Conservation (phyloP, 805 yeast genomes). For the Diddensiella santjacobensis region DNA sequence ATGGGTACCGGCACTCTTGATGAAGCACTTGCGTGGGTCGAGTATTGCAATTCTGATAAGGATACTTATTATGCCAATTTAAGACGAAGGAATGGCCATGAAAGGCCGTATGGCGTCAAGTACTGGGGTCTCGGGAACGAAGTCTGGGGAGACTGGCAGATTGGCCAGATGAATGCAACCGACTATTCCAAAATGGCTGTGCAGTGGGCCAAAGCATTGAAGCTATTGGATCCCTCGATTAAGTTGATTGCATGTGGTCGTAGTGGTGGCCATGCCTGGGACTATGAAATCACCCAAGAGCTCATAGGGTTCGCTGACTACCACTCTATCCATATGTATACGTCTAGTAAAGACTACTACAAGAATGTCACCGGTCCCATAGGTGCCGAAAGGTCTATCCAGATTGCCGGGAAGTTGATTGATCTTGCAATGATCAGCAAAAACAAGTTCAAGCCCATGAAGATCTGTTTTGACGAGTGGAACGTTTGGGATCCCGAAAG, state of each 20-base stretch:
- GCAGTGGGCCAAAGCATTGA: slow-evolving; percentile 38
- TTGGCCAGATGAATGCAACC: slow-evolving; percentile 31
- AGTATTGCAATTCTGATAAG: slow-evolving; percentile 34
- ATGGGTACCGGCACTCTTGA: slow-evolving; percentile 39
- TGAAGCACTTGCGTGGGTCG: slow-evolving; percentile 37
- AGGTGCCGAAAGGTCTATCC: slow-evolving; percentile 36
- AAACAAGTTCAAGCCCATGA: slow-evolving; percentile 17
- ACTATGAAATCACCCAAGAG: slow-evolving; percentile 29
- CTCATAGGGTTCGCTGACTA: slow-evolving; percentile 29
- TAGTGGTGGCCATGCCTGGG: slow-evolving; percentile 34
- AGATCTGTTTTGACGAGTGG: slow-evolving; percentile 38
- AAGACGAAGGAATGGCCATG: slow-evolving; percentile 35
- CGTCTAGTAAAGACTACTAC: slow-evolving; percentile 27
- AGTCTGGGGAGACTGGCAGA: slow-evolving; percentile 39
- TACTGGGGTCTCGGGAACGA: slow-evolving; percentile 39
- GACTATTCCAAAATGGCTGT: slow-evolving; percentile 32
- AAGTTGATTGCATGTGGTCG: slow-evolving; percentile 33
- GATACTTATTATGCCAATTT: slow-evolving; percentile 37
- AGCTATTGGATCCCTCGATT: slow-evolving; percentile 32
- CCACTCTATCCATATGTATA: slow-evolving; percentile 36
- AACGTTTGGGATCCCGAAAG: slow-evolving; percentile 36
- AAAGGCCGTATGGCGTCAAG: slow-evolving; percentile 35
- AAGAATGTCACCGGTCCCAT: slow-evolving; percentile 32
- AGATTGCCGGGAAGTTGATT: slow-evolving; percentile 29
- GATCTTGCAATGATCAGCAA: slow-evolving; percentile 32